A percentile compares a stretch with the other conserved stretches of the same genome.
These are phyloP conservation scores for Globisporangium mamillatum DNA, from an alignment of 352 stramenopile species.

Conservation along the genomic window DNA sequence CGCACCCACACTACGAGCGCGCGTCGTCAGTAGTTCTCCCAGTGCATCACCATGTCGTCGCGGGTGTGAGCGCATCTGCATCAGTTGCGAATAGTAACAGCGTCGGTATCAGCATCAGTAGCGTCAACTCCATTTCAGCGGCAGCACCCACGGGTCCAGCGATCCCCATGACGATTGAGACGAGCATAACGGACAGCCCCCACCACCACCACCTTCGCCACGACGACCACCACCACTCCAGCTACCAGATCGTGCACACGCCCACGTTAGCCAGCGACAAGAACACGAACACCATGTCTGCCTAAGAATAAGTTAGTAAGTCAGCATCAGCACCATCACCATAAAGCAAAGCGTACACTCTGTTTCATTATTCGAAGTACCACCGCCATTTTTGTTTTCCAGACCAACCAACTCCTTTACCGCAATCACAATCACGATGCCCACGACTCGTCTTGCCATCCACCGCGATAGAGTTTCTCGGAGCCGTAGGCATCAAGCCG, in stretches of 20 bases:
- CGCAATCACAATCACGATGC: too few relatives aligned
- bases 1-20: slow-evolving; percentile 6
- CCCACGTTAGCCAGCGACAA: slow-evolving; percentile 55
- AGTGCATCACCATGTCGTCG: not conserved
- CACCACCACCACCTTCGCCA: slow-evolving; percentile 15
- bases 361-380: not conserved
- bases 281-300: slow-evolving; percentile 21
- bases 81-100: slow-evolving; percentile 7
- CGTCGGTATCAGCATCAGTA: not conserved
- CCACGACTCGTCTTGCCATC: too few relatives aligned
- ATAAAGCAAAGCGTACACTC: not conserved
- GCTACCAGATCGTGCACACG: slow-evolving; percentile 62
- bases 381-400: not conserved
- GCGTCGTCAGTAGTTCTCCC: slow-evolving; percentile 4
- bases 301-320: slow-evolving; percentile 15
- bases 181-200: slow-evolving; percentile 26
- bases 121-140: slow-evolving; percentile 5
- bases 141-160: slow-evolving; percentile 1
- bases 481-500: too few relatives aligned
- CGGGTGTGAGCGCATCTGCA: not conserved
- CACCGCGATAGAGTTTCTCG: too few relatives aligned
- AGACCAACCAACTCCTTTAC: too few relatives aligned
- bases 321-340: not conserved
- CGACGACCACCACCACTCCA: slow-evolving; percentile 11
- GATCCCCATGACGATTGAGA: slow-evolving; percentile 21